Conservation (phyloP, 352 stramenopile genomes). For the Phytophthora boehmeriae region DNA sequence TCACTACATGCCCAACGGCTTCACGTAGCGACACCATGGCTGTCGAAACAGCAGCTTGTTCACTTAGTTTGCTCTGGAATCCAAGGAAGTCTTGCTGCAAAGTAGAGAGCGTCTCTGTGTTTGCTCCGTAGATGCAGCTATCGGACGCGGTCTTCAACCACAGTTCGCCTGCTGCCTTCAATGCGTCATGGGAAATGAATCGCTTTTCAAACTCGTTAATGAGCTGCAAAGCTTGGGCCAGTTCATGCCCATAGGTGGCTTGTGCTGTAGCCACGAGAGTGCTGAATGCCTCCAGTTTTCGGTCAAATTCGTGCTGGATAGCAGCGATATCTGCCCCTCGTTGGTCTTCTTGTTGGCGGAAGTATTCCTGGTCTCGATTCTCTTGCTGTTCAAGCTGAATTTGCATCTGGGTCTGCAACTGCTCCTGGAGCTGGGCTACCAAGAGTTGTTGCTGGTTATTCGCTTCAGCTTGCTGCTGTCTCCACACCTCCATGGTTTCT, state of each 20-base stretch:
- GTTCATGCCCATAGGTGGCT: slow-evolving; percentile 17
- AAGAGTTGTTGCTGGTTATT: slow-evolving; percentile 32
- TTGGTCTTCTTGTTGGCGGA: slow-evolving; percentile 14
- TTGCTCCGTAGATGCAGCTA: slow-evolving; percentile 62
- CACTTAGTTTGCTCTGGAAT: slow-evolving; percentile 37
- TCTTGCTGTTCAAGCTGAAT: slow-evolving; percentile 38
- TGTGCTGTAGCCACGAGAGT: slow-evolving; percentile 17
- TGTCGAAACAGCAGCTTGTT: slow-evolving; percentile 28
- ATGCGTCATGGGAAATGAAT: slow-evolving; percentile 31
- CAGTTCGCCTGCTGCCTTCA: slow-evolving; percentile 28
- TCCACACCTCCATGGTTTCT: slow-evolving; percentile 23
- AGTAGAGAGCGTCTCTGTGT: slow-evolving; percentile 29
- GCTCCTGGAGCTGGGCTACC: slow-evolving; percentile 29
- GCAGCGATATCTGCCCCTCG: slow-evolving; percentile 2
- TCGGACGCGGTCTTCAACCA: slow-evolving; percentile 59
- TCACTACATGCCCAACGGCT: slow-evolving; percentile 36
- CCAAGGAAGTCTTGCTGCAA: slow-evolving; percentile 40
- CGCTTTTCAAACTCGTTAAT: slow-evolving; percentile 25
- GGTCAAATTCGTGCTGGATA: slow-evolving; percentile 27
- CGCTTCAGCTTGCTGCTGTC: slow-evolving; percentile 28
- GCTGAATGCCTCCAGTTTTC: slow-evolving; percentile 28
- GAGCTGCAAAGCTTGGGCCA: slow-evolving; percentile 10
- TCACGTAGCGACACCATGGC: slow-evolving; percentile 35
- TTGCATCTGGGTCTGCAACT: slow-evolving; percentile 19
- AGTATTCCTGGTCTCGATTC: slow-evolving; percentile 26